A percentile compares a stretch with the other conserved stretches of the same genome.
phyloP scores from a whole-genome alignment of 2,329 filamentous ascomycete species.

The Penicillium sp. region DNA sequence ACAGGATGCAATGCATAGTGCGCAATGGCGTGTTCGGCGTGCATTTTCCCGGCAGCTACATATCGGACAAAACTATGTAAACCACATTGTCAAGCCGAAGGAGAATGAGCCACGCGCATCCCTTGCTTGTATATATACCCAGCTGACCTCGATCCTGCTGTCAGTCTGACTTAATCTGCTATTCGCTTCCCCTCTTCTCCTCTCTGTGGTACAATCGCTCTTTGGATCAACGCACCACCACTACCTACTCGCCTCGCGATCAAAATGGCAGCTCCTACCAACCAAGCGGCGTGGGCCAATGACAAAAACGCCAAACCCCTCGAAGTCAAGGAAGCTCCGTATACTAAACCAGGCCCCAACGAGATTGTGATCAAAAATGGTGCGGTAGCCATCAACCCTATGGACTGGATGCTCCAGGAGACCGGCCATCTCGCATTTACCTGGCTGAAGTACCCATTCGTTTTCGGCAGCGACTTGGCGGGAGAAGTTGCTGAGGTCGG shows the following conservation, averaged over 20 bases:
- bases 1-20: background rate
- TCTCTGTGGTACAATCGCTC: too few species aligned
- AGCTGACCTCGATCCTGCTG: background rate
- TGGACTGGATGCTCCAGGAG: constrained; percentile 33
- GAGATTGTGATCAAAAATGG: constrained; percentile 20
- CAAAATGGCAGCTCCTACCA: constrained; percentile 5
- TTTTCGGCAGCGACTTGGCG: constrained; percentile 26
- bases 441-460: constrained; percentile 21
- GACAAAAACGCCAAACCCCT: constrained; percentile 16
- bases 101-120: background rate
- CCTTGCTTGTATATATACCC: constrained; percentile 3
- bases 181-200: too few species aligned
- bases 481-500: constrained; percentile 28
- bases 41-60: background rate
- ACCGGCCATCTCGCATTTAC: constrained; percentile 6
- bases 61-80: constrained; percentile 5
- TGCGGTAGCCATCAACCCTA: constrained; percentile 23
- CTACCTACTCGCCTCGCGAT: background rate
- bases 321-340: constrained; percentile 15
- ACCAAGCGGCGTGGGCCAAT: constrained; percentile 20
- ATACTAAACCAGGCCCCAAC: constrained; percentile 16
- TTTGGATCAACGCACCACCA: too few species aligned
- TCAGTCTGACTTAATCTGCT: too few species aligned
- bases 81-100: background rate
- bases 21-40: background rate